Percentiles rank a stretch among this genome's conserved stretches.
Evolutionary conservation across 352 stramenopile genomes (phyloP).

Genomic region (Phytophthora ramorum): DNA sequence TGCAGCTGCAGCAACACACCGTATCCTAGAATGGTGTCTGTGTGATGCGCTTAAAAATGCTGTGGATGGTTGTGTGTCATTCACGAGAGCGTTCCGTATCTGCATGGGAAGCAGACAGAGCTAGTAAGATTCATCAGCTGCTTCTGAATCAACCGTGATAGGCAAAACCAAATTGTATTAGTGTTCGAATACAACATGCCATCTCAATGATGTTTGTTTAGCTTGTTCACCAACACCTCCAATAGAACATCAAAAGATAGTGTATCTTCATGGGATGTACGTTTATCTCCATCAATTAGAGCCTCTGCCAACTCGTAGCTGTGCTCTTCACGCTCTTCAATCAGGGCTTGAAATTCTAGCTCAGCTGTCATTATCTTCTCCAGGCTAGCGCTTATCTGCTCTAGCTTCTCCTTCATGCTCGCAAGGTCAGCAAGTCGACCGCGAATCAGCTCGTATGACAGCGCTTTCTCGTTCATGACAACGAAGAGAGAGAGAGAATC

Average conservation of each 20-base stretch:
- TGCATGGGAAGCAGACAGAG: too few relatives aligned
- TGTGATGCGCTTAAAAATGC: too few relatives aligned
- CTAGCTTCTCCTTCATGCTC: slow-evolving; percentile 2
- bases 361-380: not conserved
- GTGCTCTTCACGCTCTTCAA: slow-evolving; percentile 5
- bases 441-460: not conserved
- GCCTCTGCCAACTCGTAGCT: slow-evolving; percentile 2
- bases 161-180: not conserved
- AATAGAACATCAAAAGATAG: not conserved
- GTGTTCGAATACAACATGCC: not conserved
- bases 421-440: not conserved
- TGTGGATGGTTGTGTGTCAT: too few relatives aligned
- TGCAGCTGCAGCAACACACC: too few relatives aligned
- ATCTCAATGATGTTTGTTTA: not conserved
- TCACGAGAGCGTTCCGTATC: too few relatives aligned
- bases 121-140: not conserved
- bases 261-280: not conserved
- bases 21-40: too few relatives aligned
- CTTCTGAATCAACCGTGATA: slow-evolving; percentile 1
- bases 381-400: not conserved
- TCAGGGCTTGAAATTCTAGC: not conserved
- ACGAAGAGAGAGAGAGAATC: too few relatives aligned
- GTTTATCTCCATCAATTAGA: not conserved
- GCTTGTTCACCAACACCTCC: not conserved
- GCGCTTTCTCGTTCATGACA: not conserved